phyloP scores from a whole-genome alignment of 345 rosid genomes.

The Draba incana region DNA sequence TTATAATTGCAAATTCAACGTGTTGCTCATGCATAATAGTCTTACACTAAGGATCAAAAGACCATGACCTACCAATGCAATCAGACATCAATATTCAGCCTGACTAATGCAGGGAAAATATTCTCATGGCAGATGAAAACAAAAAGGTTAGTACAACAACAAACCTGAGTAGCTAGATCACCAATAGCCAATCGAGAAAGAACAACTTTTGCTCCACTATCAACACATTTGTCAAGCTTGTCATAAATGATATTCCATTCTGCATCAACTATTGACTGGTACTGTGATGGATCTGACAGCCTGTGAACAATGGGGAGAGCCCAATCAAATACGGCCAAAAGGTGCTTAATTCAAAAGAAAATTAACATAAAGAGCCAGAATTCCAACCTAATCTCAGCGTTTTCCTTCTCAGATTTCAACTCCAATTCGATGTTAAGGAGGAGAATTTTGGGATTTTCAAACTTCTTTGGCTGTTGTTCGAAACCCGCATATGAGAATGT shows the following conservation, averaged over 20 bases:
- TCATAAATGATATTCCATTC: conserved; percentile 99
- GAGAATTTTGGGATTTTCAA: conserved; percentile 78
- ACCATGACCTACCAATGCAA: conserved; percentile 25
- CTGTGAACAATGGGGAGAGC: conserved; percentile 48
- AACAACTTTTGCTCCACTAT: conserved; percentile 94
- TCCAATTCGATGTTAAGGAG: conserved; percentile 90
- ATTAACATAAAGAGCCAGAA: conserved; percentile 5
- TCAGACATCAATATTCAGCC: conserved; percentile 13
- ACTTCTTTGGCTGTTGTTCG: conserved; percentile 98
- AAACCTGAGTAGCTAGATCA: conserved; percentile 96
- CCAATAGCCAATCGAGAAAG: conserved; percentile 99
- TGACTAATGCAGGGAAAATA: conserved; percentile 11
- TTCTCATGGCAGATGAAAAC: neutral
- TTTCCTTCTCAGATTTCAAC: conserved; percentile 98
- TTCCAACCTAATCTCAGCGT: conserved; percentile 90
- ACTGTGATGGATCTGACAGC: conserved; percentile 92
- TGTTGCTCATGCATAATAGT: conserved; percentile 15
- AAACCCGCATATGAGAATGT: conserved; percentile 99
- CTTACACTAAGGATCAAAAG: conserved; percentile 11
- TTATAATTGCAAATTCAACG: conserved; percentile 8
- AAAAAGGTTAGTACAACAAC: neutral
- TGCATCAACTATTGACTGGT: conserved; percentile 99
- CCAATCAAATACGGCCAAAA: conserved; percentile 26
- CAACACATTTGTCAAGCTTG: conserved; percentile 92
- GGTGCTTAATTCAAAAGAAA: neutral